Percentiles rank a stretch among this genome's conserved stretches.
Evolutionary conservation across 2,329 filamentous ascomycete species (phyloP).

Genomic region (Fusarium sp.): DNA sequence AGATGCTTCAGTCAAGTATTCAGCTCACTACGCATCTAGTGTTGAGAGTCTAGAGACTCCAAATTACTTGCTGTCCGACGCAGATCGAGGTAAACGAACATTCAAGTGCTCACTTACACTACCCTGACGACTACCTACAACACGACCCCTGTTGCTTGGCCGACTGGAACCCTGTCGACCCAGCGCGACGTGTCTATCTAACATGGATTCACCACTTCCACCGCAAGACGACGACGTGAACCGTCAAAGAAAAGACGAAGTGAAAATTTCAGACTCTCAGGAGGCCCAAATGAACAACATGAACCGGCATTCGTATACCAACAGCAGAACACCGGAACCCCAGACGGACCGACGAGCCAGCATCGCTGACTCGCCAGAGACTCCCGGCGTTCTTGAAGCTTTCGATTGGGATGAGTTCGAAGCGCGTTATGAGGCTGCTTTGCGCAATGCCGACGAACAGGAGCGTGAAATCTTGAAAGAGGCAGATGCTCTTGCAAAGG

Average conservation of each 20-base stretch:
- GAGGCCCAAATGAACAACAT: conserved; percentile 41
- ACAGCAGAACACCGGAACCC: conserved; percentile 55
- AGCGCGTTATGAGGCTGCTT: conserved; percentile 72
- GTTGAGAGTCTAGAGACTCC: background rate
- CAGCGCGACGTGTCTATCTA: conserved; percentile 23
- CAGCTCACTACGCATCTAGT: background rate
- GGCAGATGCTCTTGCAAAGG: conserved; percentile 75
- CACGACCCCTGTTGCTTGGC: conserved; percentile 39
- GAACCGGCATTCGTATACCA: conserved; percentile 35
- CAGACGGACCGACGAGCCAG: conserved; percentile 50
- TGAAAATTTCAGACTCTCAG: conserved; percentile 19
- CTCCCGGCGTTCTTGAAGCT: conserved; percentile 63
- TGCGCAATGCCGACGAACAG: conserved; percentile 70
- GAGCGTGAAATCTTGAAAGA: conserved; percentile 76
- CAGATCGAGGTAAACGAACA: background rate
- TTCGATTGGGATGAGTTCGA: conserved; percentile 87
- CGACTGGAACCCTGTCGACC: conserved; percentile 32
- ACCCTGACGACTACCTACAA: background rate
- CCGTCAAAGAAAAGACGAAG: conserved; percentile 23
- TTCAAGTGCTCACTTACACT: conserved; percentile 3
- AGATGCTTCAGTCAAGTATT: background rate
- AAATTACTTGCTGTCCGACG: background rate
- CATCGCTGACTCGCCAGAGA: conserved; percentile 57
- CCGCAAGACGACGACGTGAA: conserved; percentile 37
- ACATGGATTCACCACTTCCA: conserved; percentile 38